A percentile compares a stretch with the other conserved stretches of the same genome.
phyloP scores from a whole-genome alignment of 768 basidiomycete genomes.

The Multifurca ochricompacta region DNA sequence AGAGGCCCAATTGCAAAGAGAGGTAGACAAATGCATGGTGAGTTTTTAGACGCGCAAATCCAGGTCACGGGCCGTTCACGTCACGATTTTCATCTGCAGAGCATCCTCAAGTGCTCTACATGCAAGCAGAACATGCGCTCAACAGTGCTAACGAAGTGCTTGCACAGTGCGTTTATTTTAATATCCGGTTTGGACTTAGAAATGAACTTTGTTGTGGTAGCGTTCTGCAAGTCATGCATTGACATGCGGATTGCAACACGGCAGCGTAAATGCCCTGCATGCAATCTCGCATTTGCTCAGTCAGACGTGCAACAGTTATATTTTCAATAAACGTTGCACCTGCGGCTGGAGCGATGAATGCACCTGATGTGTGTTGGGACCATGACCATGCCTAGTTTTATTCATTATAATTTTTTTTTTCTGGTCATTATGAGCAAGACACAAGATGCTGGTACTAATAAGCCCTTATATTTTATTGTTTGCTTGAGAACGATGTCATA shows the following conservation, averaged over 20 bases:
- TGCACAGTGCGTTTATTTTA: slow-evolving; percentile 64
- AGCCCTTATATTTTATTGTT: no score
- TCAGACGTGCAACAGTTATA: slow-evolving; percentile 70
- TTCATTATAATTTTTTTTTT: slow-evolving; percentile 17
- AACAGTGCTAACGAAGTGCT: slow-evolving; percentile 79
- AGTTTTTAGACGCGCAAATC: slow-evolving; percentile 18
- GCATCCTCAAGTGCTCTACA: slow-evolving; percentile 81
- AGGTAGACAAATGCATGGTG: slow-evolving; percentile 57
- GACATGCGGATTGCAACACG: slow-evolving; percentile 83
- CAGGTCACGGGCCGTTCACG: not conserved
- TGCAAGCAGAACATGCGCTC: slow-evolving; percentile 73
- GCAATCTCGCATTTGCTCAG: slow-evolving; percentile 71
- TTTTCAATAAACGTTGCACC: slow-evolving; percentile 37
- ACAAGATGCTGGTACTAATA: not conserved
- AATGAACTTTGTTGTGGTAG: slow-evolving; percentile 36
- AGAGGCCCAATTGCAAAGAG: slow-evolving; percentile 36
- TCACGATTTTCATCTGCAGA: slow-evolving; percentile 34
- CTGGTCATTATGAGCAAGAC: slow-evolving; percentile 7
- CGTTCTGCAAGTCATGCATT: slow-evolving; percentile 79
- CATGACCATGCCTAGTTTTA: not conserved
- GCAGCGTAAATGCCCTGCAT: slow-evolving; percentile 91
- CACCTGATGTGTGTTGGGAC: not conserved
- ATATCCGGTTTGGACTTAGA: not conserved
- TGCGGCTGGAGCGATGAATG: not conserved
- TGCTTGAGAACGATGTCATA: not conserved